Conservation (phyloP, 140 eudicot genomes). For the Cichorium intybus region DNA sequence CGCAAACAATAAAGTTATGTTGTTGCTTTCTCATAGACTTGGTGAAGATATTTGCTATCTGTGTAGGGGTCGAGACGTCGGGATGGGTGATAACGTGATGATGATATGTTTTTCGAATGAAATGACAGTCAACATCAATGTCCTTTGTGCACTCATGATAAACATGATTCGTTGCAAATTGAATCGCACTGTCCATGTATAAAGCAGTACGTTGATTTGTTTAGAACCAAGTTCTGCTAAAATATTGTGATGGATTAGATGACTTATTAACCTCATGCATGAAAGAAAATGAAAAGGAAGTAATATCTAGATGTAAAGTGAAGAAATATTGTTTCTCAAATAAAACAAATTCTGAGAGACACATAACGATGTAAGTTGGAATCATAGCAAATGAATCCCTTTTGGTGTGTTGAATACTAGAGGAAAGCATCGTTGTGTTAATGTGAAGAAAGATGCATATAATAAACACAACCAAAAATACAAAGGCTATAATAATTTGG, state of each 20-base stretch:
- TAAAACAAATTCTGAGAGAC: neutral
- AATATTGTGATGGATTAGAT: no score
- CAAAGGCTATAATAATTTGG: neutral
- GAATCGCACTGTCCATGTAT: neutral
- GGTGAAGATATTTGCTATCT: slow-evolving; percentile 6
- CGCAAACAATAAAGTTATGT: neutral
- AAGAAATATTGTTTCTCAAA: neutral
- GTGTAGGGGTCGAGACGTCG: neutral
- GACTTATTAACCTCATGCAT: no score
- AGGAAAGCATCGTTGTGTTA: slow-evolving; percentile 9
- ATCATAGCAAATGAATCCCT: neutral
- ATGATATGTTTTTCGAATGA: neutral
- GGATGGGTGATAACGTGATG: neutral
- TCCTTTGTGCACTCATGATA: neutral
- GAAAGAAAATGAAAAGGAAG: no score
- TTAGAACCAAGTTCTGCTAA: neutral
- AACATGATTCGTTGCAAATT: neutral
- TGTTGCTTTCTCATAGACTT: neutral
- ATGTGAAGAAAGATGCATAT: slow-evolving; percentile 6
- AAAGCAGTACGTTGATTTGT: neutral
- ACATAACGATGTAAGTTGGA: neutral
- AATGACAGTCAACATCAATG: neutral
- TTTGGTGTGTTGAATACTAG: neutral
- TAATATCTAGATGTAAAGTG: no score
- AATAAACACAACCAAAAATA: slow-evolving; percentile 18